phyloP scores from a whole-genome alignment of 2,329 filamentous ascomycete genomes.

The Ceratocystis huliohia region DNA sequence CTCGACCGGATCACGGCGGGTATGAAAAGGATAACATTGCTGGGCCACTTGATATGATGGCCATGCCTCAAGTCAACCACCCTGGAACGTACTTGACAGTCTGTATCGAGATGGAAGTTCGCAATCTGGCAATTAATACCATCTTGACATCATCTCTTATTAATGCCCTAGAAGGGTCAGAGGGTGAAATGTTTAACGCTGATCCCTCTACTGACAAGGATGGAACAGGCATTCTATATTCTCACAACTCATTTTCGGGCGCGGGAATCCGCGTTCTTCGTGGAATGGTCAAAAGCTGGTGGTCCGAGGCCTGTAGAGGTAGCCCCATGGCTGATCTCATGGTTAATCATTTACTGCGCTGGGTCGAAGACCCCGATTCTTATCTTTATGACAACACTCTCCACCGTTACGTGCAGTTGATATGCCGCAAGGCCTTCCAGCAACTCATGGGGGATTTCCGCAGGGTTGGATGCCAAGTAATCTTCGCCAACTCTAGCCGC shows the following conservation, averaged over 20 bases:
- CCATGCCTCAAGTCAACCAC: conserved; percentile 88
- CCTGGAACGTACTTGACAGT: conserved; percentile 90
- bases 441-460: conserved; percentile 96
- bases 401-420: conserved; percentile 96
- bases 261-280: conserved; percentile 80
- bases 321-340: conserved; percentile 94
- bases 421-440: conserved; percentile 93
- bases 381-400: conserved; percentile 91
- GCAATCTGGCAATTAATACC: conserved; percentile 94
- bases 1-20: conserved; percentile 85
- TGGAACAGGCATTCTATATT: conserved; percentile 28
- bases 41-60: conserved; percentile 68
- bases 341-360: conserved; percentile 92
- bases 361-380: conserved; percentile 87
- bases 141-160: conserved; percentile 92
- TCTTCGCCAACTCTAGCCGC: conserved; percentile 86
- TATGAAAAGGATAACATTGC: conserved; percentile 87
- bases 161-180: conserved; percentile 85
- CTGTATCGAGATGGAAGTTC: conserved; percentile 86
- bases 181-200: conserved; percentile 73
- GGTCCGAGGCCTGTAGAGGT: conserved; percentile 81
- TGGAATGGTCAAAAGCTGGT: conserved; percentile 99
- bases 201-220: conserved; percentile 47
- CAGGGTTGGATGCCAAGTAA: conserved; percentile 82
- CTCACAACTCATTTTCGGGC: conserved; percentile 62